Conservation (phyloP, 176 grass and related monocot species). For the Juncus inflexus region DNA sequence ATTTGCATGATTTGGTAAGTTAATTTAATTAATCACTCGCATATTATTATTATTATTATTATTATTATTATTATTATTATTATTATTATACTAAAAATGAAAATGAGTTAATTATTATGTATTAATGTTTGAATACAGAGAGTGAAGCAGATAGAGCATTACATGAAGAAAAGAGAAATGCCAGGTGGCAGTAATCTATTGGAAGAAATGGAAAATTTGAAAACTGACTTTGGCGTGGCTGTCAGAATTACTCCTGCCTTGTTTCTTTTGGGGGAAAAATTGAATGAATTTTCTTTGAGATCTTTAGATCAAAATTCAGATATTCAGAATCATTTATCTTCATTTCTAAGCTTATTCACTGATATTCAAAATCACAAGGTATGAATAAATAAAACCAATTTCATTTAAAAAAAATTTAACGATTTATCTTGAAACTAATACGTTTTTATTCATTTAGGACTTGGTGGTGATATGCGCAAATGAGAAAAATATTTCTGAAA, state of each 20-base stretch:
- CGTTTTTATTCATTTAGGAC: neutral
- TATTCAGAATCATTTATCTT: conserved; percentile 16
- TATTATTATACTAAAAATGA: neutral
- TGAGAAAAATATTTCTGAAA: conserved; percentile 2
- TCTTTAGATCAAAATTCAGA: conserved; percentile 21
- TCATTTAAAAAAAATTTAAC: neutral
- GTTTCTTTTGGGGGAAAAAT: conserved; percentile 26
- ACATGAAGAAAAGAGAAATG: conserved; percentile 18
- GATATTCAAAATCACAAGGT: conserved; percentile 31
- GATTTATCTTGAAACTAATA: neutral
- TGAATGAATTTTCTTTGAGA: neutral
- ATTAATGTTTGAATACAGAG: conserved; percentile 3
- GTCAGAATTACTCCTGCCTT: conserved; percentile 19
- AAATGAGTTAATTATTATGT: too few relatives aligned
- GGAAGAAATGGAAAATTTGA: conserved; percentile 22
- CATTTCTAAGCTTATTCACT: conserved; percentile 17
- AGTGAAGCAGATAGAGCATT: conserved; percentile 19
- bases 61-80: neutral
- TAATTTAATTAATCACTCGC: neutral
- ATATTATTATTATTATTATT: neutral
- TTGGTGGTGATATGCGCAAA: neutral
- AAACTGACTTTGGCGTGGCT: conserved; percentile 19
- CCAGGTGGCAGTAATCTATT: neutral
- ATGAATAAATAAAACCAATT: neutral
- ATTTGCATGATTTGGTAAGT: conserved; percentile 32